Conservation (phyloP, 2,329 filamentous ascomycete species). For the Triangularia setosa region DNA sequence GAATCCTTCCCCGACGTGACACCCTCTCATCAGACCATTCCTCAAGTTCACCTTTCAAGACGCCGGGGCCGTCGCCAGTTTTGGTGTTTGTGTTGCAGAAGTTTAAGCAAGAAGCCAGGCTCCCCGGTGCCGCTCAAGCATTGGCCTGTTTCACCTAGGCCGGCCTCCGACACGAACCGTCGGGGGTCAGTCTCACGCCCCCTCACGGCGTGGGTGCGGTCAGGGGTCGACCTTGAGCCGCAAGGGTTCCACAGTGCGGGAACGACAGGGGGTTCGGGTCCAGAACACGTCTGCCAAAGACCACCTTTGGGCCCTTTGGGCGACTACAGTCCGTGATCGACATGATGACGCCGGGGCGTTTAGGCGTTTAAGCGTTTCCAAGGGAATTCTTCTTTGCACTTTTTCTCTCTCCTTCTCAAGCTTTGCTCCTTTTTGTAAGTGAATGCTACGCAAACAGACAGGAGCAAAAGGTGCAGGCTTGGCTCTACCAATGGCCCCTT, state of each 20-base stretch:
- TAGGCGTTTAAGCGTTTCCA: too few species aligned
- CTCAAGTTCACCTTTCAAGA: not conserved
- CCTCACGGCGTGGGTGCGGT: constrained; percentile 18
- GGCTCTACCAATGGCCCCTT: not conserved
- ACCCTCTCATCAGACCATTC: not conserved
- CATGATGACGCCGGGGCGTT: not conserved
- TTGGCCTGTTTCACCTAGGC: constrained; percentile 26
- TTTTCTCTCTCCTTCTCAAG: not conserved
- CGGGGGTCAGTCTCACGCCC: constrained; percentile 31
- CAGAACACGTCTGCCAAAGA: not conserved
- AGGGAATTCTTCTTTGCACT: not conserved
- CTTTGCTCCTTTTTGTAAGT: not conserved
- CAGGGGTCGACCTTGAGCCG: not conserved
- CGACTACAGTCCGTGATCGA: not conserved
- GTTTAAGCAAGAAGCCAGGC: not conserved
- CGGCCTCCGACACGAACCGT: constrained; percentile 30
- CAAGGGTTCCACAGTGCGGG: not conserved
- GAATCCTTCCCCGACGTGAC: not conserved
- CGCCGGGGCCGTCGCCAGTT: not conserved
- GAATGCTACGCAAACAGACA: not conserved
- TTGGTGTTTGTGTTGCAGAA: not conserved
- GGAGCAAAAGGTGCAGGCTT: not conserved
- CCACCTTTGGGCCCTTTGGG: not conserved
- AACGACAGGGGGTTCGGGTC: not conserved
- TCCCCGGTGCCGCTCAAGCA: constrained; percentile 9